Evolutionary conservation across 257 asterid species (phyloP).

Genomic region (Solanum medicagineum): DNA sequence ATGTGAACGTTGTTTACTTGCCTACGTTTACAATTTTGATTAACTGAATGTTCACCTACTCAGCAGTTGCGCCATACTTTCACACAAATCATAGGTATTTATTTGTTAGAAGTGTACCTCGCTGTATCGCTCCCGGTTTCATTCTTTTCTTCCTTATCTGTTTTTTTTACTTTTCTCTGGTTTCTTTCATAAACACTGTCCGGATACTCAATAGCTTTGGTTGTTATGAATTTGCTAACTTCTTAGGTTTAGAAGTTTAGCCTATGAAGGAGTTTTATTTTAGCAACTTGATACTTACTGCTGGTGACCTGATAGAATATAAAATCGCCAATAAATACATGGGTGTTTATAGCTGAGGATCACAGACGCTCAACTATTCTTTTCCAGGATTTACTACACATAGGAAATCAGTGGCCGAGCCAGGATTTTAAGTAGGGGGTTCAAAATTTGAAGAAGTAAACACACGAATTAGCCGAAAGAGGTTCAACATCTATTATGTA

Average conservation of each 20-base stretch:
- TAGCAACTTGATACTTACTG: background rate
- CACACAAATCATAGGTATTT: background rate
- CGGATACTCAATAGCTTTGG: background rate
- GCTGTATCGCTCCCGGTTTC: background rate
- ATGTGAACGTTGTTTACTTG: background rate
- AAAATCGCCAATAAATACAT: too few species aligned
- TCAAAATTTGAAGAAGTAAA: too few species aligned
- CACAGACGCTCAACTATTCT: too few species aligned
- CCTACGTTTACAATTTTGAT: background rate
- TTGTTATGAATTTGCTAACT: background rate
- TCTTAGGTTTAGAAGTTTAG: background rate
- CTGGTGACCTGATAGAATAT: too few species aligned
- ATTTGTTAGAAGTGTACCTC: background rate
- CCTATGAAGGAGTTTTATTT: background rate
- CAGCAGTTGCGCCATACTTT: background rate
- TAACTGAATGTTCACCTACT: background rate
- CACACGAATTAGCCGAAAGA: too few species aligned
- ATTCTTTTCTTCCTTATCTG: background rate
- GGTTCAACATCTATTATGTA: too few species aligned
- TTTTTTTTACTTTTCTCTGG: background rate
- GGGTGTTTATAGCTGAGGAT: too few species aligned
- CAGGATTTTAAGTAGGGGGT: too few species aligned
- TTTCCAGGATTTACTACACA: too few species aligned
- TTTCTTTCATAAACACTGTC: background rate
- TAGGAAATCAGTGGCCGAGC: too few species aligned